Conservation (phyloP, 2,329 filamentous ascomycete species). For the Xylariomycetidae sp. region DNA sequence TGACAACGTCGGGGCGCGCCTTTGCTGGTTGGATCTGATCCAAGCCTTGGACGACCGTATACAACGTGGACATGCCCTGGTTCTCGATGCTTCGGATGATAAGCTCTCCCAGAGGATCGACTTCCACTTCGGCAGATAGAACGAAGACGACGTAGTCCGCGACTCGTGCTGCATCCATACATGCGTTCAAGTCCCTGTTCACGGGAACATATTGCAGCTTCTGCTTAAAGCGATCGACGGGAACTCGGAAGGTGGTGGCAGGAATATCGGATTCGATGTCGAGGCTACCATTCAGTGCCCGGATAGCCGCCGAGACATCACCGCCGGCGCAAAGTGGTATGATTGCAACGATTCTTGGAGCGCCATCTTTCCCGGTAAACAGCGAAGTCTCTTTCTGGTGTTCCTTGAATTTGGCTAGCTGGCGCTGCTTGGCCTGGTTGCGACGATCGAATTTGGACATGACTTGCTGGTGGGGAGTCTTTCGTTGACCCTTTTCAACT, state of each 20-base stretch:
- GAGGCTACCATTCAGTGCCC: conserved; percentile 67
- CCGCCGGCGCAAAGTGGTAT: conserved; percentile 74
- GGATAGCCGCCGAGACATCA: conserved; percentile 61
- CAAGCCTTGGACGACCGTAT: conserved; percentile 76
- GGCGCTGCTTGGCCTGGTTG: conserved; percentile 90
- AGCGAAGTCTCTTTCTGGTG: conserved; percentile 72
- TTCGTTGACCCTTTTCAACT: conserved; percentile 70
- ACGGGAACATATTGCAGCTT: conserved; percentile 80
- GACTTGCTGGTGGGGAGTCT: conserved; percentile 90
- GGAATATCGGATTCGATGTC: conserved; percentile 65
- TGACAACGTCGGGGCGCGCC: conserved; percentile 66
- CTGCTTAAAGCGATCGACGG: conserved; percentile 89
- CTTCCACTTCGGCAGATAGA: conserved; percentile 74
- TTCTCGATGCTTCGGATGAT: conserved; percentile 83
- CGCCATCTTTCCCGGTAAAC: conserved; percentile 81
- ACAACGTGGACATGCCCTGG: conserved; percentile 89
- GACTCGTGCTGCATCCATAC: conserved; percentile 77
- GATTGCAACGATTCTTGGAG: conserved; percentile 81
- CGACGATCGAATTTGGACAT: conserved; percentile 95
- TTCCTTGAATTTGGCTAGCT: conserved; percentile 75
- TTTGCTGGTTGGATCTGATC: conserved; percentile 75
- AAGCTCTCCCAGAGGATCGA: conserved; percentile 77
- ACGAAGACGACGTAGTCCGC: conserved; percentile 90
- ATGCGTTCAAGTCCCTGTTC: conserved; percentile 66
- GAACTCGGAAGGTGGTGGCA: conserved; percentile 55